Conservation (phyloP, 2,329 filamentous ascomycete species). For the Fonsecaea multimorphosa region DNA sequence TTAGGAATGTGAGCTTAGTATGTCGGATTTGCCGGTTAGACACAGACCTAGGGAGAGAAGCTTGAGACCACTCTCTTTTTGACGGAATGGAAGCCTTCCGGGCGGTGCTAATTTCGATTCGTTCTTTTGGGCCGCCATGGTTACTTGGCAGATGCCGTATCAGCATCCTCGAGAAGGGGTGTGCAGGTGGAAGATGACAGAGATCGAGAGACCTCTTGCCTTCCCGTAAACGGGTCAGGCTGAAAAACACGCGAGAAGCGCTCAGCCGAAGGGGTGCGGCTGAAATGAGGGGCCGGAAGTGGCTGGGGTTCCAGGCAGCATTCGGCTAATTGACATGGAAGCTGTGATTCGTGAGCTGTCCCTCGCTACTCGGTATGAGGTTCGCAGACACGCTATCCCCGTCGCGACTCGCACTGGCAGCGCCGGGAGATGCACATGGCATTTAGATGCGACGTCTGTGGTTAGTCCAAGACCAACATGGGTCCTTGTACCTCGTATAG, state of each 20-base stretch:
- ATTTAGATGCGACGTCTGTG: too few relatives aligned
- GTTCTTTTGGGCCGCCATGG: not conserved
- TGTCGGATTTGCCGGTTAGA: not conserved
- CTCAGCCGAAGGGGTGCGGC: not conserved
- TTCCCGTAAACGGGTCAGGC: not conserved
- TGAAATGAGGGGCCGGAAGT: not conserved
- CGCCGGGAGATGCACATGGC: not conserved
- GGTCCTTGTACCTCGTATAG: too few relatives aligned
- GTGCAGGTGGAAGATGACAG: not conserved
- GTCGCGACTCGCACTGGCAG: not conserved
- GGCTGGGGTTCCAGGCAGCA: not conserved
- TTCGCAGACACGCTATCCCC: not conserved
- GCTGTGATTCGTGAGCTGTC: not conserved
- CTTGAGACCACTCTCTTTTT: not conserved
- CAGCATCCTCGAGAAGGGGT: not conserved
- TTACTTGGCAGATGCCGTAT: not conserved
- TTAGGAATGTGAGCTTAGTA: too few relatives aligned
- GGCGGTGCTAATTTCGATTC: not conserved
- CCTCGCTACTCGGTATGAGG: not conserved
- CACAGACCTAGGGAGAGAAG: conserved; percentile 8
- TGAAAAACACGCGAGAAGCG: not conserved
- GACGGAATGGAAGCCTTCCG: too few relatives aligned
- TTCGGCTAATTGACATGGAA: not conserved
- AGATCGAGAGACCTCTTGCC: not conserved
- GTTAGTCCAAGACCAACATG: too few relatives aligned